Conservation (phyloP, 441 rosid species). For the Manihot esculenta region DNA sequence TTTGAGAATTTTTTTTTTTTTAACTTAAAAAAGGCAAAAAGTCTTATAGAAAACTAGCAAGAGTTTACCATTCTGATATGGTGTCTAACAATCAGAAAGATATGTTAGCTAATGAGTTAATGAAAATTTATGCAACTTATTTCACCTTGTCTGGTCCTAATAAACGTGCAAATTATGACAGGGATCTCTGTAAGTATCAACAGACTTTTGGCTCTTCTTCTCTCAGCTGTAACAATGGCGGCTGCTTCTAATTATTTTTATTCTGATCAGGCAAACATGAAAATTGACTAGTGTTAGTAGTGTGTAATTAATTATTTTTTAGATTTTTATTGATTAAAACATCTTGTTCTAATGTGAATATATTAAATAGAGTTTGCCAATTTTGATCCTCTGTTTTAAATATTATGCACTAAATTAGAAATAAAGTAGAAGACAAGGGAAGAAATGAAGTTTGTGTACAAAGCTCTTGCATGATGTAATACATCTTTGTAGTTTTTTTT, state of each 20-base stretch:
- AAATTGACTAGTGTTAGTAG: conserved; percentile 63
- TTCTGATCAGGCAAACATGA: conserved; percentile 40
- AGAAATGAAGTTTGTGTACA: background rate
- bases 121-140: conserved; percentile 46
- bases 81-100: conserved; percentile 37
- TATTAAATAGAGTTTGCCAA: background rate
- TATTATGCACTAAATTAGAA: background rate
- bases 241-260: conserved; percentile 27
- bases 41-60: conserved; percentile 45
- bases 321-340: background rate
- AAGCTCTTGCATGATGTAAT: too few species aligned
- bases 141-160: conserved; percentile 47
- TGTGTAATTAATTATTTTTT: background rate
- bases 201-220: conserved; percentile 20
- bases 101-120: conserved; percentile 36
- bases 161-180: conserved; percentile 44
- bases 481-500: background rate
- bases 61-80: conserved; percentile 50
- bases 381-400: background rate
- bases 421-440: background rate
- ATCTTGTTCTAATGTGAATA: background rate
- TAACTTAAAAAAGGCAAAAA: too few species aligned
- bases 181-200: conserved; percentile 20
- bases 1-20: too few species aligned
- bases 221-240: conserved; percentile 23